Conservation (phyloP, 2,329 filamentous ascomycete species). For the Penicillium corylophilum region DNA sequence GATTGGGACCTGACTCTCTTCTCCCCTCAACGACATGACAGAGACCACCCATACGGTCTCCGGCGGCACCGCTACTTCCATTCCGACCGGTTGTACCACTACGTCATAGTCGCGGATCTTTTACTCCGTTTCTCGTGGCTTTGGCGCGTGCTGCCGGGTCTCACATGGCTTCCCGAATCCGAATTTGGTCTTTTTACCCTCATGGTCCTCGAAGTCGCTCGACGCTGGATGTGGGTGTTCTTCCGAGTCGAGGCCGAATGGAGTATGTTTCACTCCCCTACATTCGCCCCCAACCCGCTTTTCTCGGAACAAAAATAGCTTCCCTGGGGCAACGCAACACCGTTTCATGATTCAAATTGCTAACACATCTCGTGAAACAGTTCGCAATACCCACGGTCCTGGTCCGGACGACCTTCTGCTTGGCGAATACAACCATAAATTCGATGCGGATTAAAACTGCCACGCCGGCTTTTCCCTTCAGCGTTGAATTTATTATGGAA, state of each 20-base stretch:
- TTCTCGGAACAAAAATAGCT: neutral
- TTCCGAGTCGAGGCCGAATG: slow-evolving; percentile 93
- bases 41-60: slow-evolving; percentile 73
- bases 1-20: slow-evolving; percentile 96
- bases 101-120: slow-evolving; percentile 74
- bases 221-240: slow-evolving; percentile 96
- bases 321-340: neutral
- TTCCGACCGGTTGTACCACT: slow-evolving; percentile 74
- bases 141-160: slow-evolving; percentile 76
- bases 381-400: slow-evolving; percentile 55
- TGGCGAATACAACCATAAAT: slow-evolving; percentile 68
- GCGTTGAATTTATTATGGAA: slow-evolving; percentile 11
- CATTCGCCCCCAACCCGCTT: neutral
- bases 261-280: slow-evolving; percentile 52
- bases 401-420: slow-evolving; percentile 70
- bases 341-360: slow-evolving; percentile 6
- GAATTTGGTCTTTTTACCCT: slow-evolving; percentile 87
- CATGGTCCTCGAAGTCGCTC: slow-evolving; percentile 79
- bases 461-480: neutral
- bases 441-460: slow-evolving; percentile 56
- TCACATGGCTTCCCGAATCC: slow-evolving; percentile 81
- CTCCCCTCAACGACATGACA: slow-evolving; percentile 58
- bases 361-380: slow-evolving; percentile 33
- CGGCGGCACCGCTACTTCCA: slow-evolving; percentile 72
- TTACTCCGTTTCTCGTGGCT: slow-evolving; percentile 87